Conservation (phyloP, 2,329 filamentous ascomycete species). For the Rugonectria rugulosa region DNA sequence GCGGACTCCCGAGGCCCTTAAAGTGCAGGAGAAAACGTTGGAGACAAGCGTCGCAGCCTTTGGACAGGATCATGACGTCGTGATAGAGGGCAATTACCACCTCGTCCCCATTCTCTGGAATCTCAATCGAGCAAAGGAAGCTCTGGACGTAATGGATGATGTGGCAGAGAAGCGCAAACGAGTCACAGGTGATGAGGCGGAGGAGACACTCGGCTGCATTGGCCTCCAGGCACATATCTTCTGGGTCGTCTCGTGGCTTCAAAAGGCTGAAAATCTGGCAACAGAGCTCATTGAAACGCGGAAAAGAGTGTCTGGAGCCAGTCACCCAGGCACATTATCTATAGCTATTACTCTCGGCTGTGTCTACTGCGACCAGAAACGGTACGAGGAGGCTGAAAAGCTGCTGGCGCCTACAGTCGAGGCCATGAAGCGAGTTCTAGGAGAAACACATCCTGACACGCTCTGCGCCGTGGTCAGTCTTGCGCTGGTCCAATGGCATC, state of each 20-base stretch:
- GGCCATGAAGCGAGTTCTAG: neutral
- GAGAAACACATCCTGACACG: neutral
- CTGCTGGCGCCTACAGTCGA: neutral
- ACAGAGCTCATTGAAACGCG: neutral
- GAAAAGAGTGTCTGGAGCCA: neutral
- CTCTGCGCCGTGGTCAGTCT: neutral
- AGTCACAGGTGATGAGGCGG: neutral
- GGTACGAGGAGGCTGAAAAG: neutral
- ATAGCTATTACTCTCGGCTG: neutral
- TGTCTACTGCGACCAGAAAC: neutral
- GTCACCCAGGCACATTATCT: neutral
- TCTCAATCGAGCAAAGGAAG: neutral
- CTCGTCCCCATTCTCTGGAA: neutral
- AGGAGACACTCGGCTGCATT: neutral
- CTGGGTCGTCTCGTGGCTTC: neutral
- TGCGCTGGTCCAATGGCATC: neutral
- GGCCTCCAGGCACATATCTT: neutral
- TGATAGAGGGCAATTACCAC: neutral
- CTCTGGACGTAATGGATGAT: neutral
- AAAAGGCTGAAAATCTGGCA: neutral
- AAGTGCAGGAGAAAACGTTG: neutral
- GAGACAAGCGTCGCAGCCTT: neutral
- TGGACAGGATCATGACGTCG: neutral
- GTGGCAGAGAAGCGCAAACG: neutral
- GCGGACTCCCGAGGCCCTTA: neutral